Evolutionary conservation across 352 stramenopile species (phyloP), one percentile per base, ranked within the genome.

Genomic region (Globisporangium recalcitrans): DNA sequence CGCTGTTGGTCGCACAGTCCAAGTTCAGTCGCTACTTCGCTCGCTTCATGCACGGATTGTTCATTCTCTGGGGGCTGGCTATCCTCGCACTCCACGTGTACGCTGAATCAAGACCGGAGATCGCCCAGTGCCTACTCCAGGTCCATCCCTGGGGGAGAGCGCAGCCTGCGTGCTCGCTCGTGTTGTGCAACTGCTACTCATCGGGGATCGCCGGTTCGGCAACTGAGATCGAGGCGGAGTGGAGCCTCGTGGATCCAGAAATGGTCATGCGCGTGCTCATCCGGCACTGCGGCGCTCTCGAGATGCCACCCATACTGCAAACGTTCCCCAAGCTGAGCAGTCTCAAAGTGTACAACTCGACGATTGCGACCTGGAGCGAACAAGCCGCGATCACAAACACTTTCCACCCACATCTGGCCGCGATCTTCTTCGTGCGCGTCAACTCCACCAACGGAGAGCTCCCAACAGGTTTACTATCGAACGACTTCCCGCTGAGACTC

Each of bases 291-390:
- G 51, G 63, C 5, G 13, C 7, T 10, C 44, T 80, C 1, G 36
- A 67, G n/a, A 49, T 78, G 22, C 67, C 70, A 0, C 42, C 63
- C 0, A 46, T 57, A 11, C 34, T 80, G 5, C 47, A 54, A 0
- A 54, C 70, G 4, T 80, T 80, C 26, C 52, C 58, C 22, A 9
- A 47, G n/a, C 26, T 65, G 1, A 52, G 21, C 7, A 65, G 51
- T 14, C 42, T 78, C 4, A 77, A 80, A 46, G 49, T 77, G 3
- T 80, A 80, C 51, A 80, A 77, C 36, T 70, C 72, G 21, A 75
- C 72, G 0, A 72, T 77, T 9, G 21, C 26, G 0, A 32, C 52
- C 1, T 80, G 72, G 72, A 56, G 32, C 10, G 42, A n/a, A 19
- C 63, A 62, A 32, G 67, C 72, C 8, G 70, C 64, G 2, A 46